These are phyloP conservation scores for Mycena sp. DNA, from an alignment of 1,284 basidiomycete species.

Conservation along the genomic window DNA sequence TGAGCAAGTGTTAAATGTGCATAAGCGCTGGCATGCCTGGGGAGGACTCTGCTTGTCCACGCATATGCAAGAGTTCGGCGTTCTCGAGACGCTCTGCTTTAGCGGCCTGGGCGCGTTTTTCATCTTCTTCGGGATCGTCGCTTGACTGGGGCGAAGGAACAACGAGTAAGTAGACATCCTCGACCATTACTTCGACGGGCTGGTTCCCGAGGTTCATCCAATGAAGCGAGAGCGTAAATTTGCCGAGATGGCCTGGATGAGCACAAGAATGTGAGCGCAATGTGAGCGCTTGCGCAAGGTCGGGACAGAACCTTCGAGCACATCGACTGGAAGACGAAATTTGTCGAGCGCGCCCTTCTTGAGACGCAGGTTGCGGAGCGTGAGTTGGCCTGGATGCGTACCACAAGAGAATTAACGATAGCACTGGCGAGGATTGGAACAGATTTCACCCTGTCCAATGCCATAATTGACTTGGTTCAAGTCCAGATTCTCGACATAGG, in stretches of 20 bases:
- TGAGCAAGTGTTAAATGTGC: background rate
- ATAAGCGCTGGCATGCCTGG: conserved; percentile 21
- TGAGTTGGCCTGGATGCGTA: conserved; percentile 77
- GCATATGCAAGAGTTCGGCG: conserved; percentile 88
- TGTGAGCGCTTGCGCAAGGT: conserved; percentile 19
- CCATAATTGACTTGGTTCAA: conserved; percentile 96
- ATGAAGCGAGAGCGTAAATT: conserved; percentile 92
- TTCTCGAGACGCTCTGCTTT: conserved; percentile 92
- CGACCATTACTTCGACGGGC: conserved; percentile 92
- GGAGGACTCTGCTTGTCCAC: conserved; percentile 62
- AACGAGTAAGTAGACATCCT: conserved; percentile 97
- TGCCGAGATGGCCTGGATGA: conserved; percentile 88
- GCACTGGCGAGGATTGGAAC: background rate
- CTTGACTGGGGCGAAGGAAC: conserved; percentile 81
- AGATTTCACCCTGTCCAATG: conserved; percentile 82
- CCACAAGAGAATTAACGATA: conserved; percentile 8
- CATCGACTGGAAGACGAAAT: conserved; percentile 95
- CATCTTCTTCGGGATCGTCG: conserved; percentile 89
- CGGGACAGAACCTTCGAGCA: conserved; percentile 81
- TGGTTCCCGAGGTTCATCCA: conserved; percentile 96
- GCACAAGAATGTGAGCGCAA: conserved; percentile 20
- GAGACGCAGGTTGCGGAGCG: conserved; percentile 84
- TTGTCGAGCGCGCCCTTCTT: conserved; percentile 97
- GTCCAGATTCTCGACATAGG: conserved; percentile 97
- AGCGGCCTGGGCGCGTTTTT: conserved; percentile 82